Evolutionary conservation across 768 basidiomycete genomes (phyloP), one percentile per base, ranked within the genome.

Genomic region (Auricularia cornea): DNA sequence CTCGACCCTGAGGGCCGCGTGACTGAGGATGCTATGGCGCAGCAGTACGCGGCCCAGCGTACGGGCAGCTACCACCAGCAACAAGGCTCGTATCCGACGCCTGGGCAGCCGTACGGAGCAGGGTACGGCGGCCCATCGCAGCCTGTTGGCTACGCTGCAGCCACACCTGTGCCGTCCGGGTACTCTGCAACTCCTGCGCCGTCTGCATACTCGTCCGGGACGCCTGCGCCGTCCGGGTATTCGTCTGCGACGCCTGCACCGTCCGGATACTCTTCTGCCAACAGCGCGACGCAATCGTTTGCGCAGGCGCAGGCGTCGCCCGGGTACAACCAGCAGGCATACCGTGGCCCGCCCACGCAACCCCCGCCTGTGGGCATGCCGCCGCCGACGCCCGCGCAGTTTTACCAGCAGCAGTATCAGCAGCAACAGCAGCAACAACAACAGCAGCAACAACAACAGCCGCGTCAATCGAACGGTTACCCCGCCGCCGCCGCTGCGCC

Each of bases 1-100:
- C 78, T 96, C 2, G 93, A 92, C 66, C 86, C 88, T 0, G 83
- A 78, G 63, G 94, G 94, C 8, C 81, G 86, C 16, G 94, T 96
- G 4, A 77, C 88, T 38, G 84, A 88, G 65, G 94, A 96, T 73
- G 81, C 83, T 44, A 85, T 94, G 84, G 88, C 88, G 16, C 83
- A 82, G 65, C 65, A 69, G 20, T 78, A 77, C 67, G 64, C 65
- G 12, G 69, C 66, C 11, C 70, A 77, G 73, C 70, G 30, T 66
- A 71, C n/a, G 62, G 29, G 30, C 66, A 62, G 35, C 64, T 59
- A 56, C 56, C 61, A 59, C 33, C 69, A 76, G 20, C 74, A 77
- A 33, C n/a, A 73, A 72, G 35, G 30, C 29, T 38, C 60, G 8
- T 38, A 61, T 52, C 40, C 30, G n/a, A 41, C 57, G 4, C 61